A percentile compares a stretch with the other conserved stretches of the same genome.
Evolutionary conservation across 371 early-diverging fungal genomes (phyloP).

Genomic region (Basidiobolus meristosporus): DNA sequence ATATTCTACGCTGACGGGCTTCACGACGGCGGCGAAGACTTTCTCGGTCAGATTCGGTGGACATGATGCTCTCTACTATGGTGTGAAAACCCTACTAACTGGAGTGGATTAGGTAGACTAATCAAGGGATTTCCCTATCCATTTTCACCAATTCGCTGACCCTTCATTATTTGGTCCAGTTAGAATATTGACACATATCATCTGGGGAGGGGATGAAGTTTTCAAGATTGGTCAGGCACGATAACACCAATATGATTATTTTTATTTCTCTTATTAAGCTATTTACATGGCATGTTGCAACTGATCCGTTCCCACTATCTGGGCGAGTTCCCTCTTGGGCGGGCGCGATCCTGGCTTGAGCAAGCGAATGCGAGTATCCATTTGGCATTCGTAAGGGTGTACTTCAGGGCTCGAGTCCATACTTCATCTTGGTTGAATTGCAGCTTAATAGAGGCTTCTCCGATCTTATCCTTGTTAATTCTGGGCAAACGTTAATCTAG

Average conservation of each 20-base stretch:
- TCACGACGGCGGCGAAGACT: conserved; percentile 26
- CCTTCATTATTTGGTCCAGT: background rate
- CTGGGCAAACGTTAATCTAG: conserved; percentile 9
- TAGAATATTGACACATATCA: background rate
- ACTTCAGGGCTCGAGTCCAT: conserved; percentile 85
- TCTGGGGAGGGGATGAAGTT: background rate
- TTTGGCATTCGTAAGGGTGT: conserved; percentile 35
- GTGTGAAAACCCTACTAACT: too few relatives aligned
- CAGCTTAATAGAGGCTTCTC: conserved; percentile 59
- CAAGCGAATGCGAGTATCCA: background rate
- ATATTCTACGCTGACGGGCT: conserved; percentile 29
- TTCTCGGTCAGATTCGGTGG: conserved; percentile 6
- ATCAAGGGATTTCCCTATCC: too few relatives aligned
- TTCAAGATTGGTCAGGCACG: background rate
- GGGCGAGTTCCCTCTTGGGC: too few relatives aligned
- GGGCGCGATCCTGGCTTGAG: background rate
- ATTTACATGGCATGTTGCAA: background rate
- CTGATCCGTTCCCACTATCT: background rate
- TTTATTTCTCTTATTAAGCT: background rate
- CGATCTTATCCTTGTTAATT: conserved; percentile 78
- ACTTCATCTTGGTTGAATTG: conserved; percentile 77
- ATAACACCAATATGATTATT: background rate
- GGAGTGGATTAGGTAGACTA: too few relatives aligned
- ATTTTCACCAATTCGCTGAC: background rate
- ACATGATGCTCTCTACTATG: too few relatives aligned